Base-by-base conservation (phyloP, 306 rosid genomes). In the Lathyrus oleraceus region DNA sequence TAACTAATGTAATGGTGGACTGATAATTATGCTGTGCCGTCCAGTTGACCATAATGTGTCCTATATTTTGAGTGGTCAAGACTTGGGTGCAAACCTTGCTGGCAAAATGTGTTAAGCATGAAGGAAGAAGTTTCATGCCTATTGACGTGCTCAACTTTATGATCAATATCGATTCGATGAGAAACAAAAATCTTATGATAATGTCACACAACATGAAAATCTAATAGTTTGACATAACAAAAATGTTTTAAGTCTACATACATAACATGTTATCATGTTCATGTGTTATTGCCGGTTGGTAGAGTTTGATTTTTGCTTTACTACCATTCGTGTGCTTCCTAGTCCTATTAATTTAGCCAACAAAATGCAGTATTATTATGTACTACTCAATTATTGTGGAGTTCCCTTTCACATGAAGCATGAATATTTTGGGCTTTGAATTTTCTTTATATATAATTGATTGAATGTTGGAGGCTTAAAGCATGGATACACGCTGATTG, bases 241-340 rank as follows among this genome's bases (percentile, higher is more conserved):
- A 42, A 75, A 70, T 72, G 64, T 30, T 71, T 61, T 43, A 9
- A 36, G 52, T 45, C 35, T 64, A 8, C n/a, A 21, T 54, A 28
- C 63, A 4, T 4, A 42, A 11, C 38, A 45, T 44, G 30, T 35
- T 60, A 66, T 44, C 19, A 35, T 65, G 78, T 76, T 74, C 48
- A 65, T 71, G 81, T 66, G 68, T 67, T 42, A 48, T 39, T 79
- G 83, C 76, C 81, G 81, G 81, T 65, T 67, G 81, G 81, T 71
- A 44, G 76, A 53, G 38, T 54, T 78, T 51, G 62, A 36, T 28
- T 57, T 65, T 65, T 51, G 69, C 71, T 56, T 69, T 8, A 1
- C 64, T 57, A 56, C 17, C 65, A 73, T 59, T 65, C 52, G 69
- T 23, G 66, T 66, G 76, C 69, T 63, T 82, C 70, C 39, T 39